Percentiles rank a stretch among this genome's conserved stretches.
Evolutionary conservation across 1,284 basidiomycete species (phyloP).

Genomic region (Porodaedalea pini): DNA sequence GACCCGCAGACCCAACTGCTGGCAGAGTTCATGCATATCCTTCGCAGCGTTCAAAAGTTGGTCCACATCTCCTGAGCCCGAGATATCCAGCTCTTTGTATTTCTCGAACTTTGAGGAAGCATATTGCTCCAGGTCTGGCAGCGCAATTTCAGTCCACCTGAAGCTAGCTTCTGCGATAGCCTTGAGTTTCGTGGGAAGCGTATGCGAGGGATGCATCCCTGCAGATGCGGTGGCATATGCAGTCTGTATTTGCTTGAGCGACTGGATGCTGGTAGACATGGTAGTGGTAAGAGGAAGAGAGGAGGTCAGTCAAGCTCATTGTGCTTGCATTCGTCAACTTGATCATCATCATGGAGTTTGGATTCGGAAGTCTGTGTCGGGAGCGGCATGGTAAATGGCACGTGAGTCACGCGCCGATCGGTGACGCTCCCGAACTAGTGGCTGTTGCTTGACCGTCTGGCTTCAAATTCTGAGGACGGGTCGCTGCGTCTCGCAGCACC

Average conservation of each 20-base stretch:
- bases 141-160: constrained; percentile 28
- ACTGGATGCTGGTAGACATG: constrained; percentile 1
- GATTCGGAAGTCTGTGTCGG: neutral
- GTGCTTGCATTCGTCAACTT: neutral
- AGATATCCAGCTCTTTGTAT: constrained; percentile 27
- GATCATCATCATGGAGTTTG: neutral
- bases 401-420: neutral
- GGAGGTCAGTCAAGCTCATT: neutral
- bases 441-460: too few relatives aligned
- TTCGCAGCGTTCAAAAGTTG: constrained; percentile 25
- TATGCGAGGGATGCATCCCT: constrained; percentile 33
- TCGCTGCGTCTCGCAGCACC: neutral
- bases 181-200: constrained; percentile 30
- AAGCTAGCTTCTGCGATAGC: constrained; percentile 33
- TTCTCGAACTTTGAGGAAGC: constrained; percentile 25
- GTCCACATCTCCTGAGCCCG: constrained; percentile 29
- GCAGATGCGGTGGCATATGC: constrained; percentile 33
- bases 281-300: neutral
- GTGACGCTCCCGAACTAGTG: neutral
- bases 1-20: constrained; percentile 23
- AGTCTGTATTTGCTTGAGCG: neutral
- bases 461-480: too few relatives aligned
- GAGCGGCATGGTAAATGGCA: neutral
- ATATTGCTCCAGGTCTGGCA: constrained; percentile 32
- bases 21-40: constrained; percentile 25